Evolutionary conservation across 2,329 filamentous ascomycete genomes (phyloP), one percentile per base, ranked within the genome.

Genomic region (Penicillium griseofulvum): DNA sequence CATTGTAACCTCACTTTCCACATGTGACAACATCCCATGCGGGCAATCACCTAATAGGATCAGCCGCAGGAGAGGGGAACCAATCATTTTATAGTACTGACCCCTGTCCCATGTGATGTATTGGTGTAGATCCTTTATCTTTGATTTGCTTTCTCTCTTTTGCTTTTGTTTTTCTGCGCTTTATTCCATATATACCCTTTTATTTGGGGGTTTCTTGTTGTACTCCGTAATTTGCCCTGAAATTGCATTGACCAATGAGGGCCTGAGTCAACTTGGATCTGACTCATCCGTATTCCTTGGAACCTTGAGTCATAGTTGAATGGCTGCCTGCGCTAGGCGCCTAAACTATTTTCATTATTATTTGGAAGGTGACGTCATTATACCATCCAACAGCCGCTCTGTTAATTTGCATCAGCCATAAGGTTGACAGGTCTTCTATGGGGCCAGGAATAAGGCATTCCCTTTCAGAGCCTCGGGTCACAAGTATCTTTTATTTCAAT

Each of bases 11-110:
- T 34, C 11, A 42, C 24, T 44, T 24, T 45, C 56, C 58, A 52
- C 62, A 63, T 64, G 62, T 64, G 62, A 64, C 60, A 64, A 55
- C 58, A 58, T 64, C 50, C 26, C 51, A 55, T 61, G 60, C 59
- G 57, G 52, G 54, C 55, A 57, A 58, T 57, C 52, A 56, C 45
- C 58, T 48, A 41, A 62, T 54, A 54, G 39, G 52, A 48, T 24
- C 43, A 24, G 26, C 44, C 19, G 19, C 36, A 34, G 43, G 49
- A 39, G 22, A n/a, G 29, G 29, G 7, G 1, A 17, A 16, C 50
- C 50, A 53, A 53, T 53, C 36, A 49, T 39, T 5, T 34, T 16
- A 34, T 22, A 29, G 28, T 19, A 43, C 39, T 33, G 28, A 43
- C 37, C 28, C 38, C 16, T 42, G 47, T 33, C 29, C 19, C 48